Evolutionary conservation across 257 asterid species (phyloP).

Genomic region (Solanum corneliomulleri): DNA sequence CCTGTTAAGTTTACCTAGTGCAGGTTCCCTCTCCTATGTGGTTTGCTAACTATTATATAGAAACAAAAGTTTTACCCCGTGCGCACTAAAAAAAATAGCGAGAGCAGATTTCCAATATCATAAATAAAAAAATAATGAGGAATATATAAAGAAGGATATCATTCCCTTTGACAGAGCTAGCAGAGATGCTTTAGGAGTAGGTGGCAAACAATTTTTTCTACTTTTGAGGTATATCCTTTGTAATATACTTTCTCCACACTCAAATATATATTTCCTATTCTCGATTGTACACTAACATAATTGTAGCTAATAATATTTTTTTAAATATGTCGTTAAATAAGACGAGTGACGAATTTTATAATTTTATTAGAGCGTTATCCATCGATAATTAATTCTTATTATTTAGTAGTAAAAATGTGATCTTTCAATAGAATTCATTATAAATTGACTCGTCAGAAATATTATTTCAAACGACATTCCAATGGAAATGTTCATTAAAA

Average conservation of each 20-base stretch:
- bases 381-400: background rate
- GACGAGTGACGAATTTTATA: rapidly evolving
- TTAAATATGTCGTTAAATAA: background rate
- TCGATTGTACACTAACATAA: background rate
- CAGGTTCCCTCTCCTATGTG: rapidly evolving
- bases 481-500: too few species aligned
- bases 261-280: background rate
- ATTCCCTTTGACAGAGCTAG: background rate
- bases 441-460: too few species aligned
- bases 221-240: conserved; percentile 1
- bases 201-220: background rate
- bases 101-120: too few species aligned
- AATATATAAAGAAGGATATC: background rate
- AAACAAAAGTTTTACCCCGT: rapidly evolving
- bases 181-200: background rate
- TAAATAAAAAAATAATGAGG: too few species aligned
- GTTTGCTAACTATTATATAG: too few species aligned
- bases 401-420: background rate
- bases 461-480: too few species aligned
- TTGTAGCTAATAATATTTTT: too few species aligned
- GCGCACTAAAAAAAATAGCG: too few species aligned
- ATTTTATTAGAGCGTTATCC: background rate
- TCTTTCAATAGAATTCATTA: background rate
- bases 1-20: too few species aligned
- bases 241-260: conserved; percentile 3